phyloP scores from a whole-genome alignment of 2,329 filamentous ascomycete genomes.

The Penicillium hordei region DNA sequence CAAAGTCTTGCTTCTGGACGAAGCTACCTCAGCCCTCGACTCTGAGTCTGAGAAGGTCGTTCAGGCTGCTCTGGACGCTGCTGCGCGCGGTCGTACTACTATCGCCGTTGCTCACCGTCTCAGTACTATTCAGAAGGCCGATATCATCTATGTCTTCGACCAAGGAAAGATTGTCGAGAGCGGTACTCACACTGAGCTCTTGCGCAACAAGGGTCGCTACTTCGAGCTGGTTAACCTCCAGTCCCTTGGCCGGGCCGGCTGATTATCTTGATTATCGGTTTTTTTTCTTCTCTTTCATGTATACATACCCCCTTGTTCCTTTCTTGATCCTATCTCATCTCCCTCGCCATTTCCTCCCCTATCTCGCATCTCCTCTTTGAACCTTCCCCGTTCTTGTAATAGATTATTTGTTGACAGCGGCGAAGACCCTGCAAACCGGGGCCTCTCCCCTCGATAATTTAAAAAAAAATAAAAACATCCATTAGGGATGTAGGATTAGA shows the following conservation, averaged over 20 bases:
- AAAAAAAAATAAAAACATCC: background rate
- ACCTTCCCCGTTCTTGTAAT: background rate
- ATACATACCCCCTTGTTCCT: constrained; percentile 1
- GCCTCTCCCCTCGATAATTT: background rate
- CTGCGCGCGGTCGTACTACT: constrained; percentile 80
- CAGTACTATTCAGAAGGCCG: constrained; percentile 90
- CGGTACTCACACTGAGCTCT: constrained; percentile 74
- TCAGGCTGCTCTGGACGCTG: constrained; percentile 74
- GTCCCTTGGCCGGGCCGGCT: constrained; percentile 63
- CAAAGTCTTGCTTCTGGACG: constrained; percentile 79
- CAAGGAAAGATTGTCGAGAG: constrained; percentile 81
- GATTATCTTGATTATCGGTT: constrained; percentile 6
- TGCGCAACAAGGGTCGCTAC: constrained; percentile 69
- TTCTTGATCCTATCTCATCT: background rate
- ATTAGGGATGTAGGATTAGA: background rate
- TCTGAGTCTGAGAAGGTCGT: constrained; percentile 53
- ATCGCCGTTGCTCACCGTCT: constrained; percentile 92
- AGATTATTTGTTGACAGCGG: background rate
- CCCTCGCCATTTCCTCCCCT: background rate
- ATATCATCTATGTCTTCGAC: constrained; percentile 96
- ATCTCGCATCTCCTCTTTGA: background rate
- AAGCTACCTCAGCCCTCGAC: constrained; percentile 62
- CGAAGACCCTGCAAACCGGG: background rate
- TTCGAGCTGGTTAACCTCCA: constrained; percentile 78
- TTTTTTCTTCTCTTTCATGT: background rate